Conservation (phyloP, 148 eudicot species). For the Cornus kousa region DNA sequence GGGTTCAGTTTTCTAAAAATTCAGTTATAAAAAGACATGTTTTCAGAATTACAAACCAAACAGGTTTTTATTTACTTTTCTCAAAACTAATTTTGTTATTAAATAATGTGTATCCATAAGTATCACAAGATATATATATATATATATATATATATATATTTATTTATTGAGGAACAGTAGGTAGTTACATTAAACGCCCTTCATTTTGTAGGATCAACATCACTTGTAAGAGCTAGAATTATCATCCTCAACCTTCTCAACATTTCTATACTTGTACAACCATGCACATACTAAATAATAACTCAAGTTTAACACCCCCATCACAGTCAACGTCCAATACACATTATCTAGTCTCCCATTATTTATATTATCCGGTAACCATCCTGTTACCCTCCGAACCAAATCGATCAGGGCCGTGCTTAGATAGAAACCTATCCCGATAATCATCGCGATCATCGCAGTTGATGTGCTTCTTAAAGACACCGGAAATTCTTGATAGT, state of each 20-base stretch:
- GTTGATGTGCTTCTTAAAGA: conserved; percentile 23
- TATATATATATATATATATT: too few relatives aligned
- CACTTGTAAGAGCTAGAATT: neutral
- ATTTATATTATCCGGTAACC: conserved; percentile 45
- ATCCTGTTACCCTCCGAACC: conserved; percentile 19
- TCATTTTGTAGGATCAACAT: neutral
- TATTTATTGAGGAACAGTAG: too few relatives aligned
- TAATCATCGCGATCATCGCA: conserved; percentile 17
- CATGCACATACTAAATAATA: conserved; percentile 33
- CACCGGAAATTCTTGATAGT: conserved; percentile 44
- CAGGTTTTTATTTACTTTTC: too few relatives aligned
- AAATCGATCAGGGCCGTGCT: conserved; percentile 25
- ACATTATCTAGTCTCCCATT: conserved; percentile 41
- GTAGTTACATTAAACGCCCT: too few relatives aligned
- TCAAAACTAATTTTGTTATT: too few relatives aligned
- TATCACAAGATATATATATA: too few relatives aligned
- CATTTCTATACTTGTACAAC: conserved; percentile 28
- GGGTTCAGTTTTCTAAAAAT: too few relatives aligned
- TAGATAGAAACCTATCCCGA: conserved; percentile 25
- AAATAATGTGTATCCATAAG: too few relatives aligned
- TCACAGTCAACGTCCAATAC: conserved; percentile 33
- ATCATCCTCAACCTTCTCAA: conserved; percentile 9
- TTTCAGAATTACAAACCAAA: too few relatives aligned
- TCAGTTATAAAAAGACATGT: too few relatives aligned
- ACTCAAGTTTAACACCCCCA: conserved; percentile 29